Evolutionary conservation across 163 green algal genomes (phyloP), one percentile per base, ranked within the genome.

Genomic region (Botryococcus braunii): DNA sequence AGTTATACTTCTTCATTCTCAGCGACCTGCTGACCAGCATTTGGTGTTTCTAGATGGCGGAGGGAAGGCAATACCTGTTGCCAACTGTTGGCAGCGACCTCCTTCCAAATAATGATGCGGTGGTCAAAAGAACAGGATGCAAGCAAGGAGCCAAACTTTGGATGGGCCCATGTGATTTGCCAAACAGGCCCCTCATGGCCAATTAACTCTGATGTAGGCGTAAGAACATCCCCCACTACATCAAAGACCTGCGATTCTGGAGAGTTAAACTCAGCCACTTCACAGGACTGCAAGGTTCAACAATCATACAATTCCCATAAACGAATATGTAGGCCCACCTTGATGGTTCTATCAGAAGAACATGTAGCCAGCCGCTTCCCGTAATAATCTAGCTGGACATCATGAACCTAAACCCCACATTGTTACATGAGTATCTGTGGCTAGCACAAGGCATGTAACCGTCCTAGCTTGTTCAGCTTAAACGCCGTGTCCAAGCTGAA

Each of bases 371-470:
- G 61, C 0, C 91, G 80, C 35, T 88, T 86, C 17, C 95, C 94
- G 66, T 98, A 99, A 65, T 98, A 99, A 58, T 99, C 95, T 9
- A 98, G 84, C 79, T 95, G 85, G 0, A 84, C 82, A 71, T 96
- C 92, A 72, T 97, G 91, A 4, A 70, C 65, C 65, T 70, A 50
- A 36, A 29, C 39, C 75, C 43, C 49, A 48, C 29, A 5, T 25
- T 13, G 32, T 8, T 34, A n/a, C 5, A 25, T 46, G 4, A 39
- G 41, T 59, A 29, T 27, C 41, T 7, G n/a, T 57, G 36, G 37
- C 39, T 50, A 17, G 62, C n/a, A 55, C 35, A 68, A 68, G n/a
- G n/a, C n/a, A n/a, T n/a, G n/a, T n/a, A n/a, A n/a, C n/a, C n/a
- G n/a, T n/a, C n/a, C n/a, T n/a, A n/a, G n/a, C n/a, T n/a, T n/a